Evolutionary conservation across 2,329 filamentous ascomycete genomes (phyloP), one percentile per base, ranked within the genome.

Genomic region (Colletotrichum sp.): DNA sequence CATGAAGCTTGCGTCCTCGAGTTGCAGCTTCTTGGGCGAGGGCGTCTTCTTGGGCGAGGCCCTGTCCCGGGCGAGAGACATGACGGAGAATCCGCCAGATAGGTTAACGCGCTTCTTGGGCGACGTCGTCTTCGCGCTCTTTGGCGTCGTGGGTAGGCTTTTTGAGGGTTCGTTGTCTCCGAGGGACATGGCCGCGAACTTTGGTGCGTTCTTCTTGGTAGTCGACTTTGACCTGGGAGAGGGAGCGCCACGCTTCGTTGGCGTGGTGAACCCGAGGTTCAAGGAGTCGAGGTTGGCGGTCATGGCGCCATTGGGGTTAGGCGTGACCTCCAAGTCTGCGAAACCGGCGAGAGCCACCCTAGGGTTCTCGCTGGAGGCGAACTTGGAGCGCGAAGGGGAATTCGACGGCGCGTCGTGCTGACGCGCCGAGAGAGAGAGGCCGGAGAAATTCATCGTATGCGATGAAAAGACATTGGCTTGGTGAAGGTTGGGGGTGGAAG

Each of bases 191-290:
- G 69, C 26, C 12, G 56, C 43, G 10, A 52, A 59, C 18, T 63
- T 75, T 30, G 73, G 21, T 16, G 73, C 43, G 36, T 38, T 38
- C 67, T 65, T 74, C 59, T 71, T 74, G 43, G 69, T 32, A 13
- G 73, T 75, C n/a, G 73, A 73, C 56, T 68, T 67, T 18, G 73
- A 63, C 10, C 56, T 59, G 16, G 63, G 73, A 30, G 73, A 52
- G 58, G 21, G 36, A 12, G 38, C 61, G 26, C 58, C 26, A 34
- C 55, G 14, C 73, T 73, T 73, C n/a, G 69, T 73, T 48, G 73
- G 73, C 62, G 73, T 75, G 62, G 63, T 58, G 63, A 75, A 73
- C 7, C 55, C 58, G n/a, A 75, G 32, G 26, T 38, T 28, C 34
- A 68, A 63, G 32, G 69, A 61, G 30, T 38, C 24, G 16, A 74